These are phyloP conservation scores for Ceratocystis ficicola DNA, from an alignment of 2,329 filamentous ascomycete genomes.

Conservation along the genomic window DNA sequence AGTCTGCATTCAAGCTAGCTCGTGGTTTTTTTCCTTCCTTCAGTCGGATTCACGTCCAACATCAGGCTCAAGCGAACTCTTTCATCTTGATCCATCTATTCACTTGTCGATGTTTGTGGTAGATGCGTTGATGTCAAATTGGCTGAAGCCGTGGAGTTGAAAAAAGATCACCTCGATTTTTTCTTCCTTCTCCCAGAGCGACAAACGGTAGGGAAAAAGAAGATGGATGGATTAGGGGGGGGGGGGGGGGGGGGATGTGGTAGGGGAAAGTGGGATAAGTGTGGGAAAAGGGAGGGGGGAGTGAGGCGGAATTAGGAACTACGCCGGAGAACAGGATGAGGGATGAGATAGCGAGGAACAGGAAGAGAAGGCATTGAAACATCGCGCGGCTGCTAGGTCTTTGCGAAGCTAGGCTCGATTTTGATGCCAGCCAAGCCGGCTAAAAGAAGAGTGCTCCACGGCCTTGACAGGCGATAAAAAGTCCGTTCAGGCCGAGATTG, in stretches of 20 bases:
- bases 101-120: too few relatives aligned
- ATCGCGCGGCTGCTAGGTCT: not conserved
- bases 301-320: not conserved
- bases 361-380: slow-evolving; percentile 2
- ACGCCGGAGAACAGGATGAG: not conserved
- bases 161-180: too few relatives aligned
- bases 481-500: not conserved
- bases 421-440: not conserved
- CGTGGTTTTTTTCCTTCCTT: not conserved
- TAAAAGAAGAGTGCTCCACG: not conserved
- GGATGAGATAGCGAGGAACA: not conserved
- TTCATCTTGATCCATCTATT: too few relatives aligned
- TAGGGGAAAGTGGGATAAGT: too few relatives aligned
- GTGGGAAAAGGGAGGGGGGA: too few relatives aligned
- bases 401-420: not conserved
- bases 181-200: not conserved
- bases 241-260: too few relatives aligned
- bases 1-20: not conserved
- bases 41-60: not conserved
- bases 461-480: not conserved
- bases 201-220: not conserved
- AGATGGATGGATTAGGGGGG: not conserved
- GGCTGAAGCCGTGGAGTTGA: too few relatives aligned
- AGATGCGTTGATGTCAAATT: too few relatives aligned
- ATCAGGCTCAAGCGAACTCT: not conserved